phyloP scores from a whole-genome alignment of 768 basidiomycete species.

The Kwoniella bestiolae region DNA sequence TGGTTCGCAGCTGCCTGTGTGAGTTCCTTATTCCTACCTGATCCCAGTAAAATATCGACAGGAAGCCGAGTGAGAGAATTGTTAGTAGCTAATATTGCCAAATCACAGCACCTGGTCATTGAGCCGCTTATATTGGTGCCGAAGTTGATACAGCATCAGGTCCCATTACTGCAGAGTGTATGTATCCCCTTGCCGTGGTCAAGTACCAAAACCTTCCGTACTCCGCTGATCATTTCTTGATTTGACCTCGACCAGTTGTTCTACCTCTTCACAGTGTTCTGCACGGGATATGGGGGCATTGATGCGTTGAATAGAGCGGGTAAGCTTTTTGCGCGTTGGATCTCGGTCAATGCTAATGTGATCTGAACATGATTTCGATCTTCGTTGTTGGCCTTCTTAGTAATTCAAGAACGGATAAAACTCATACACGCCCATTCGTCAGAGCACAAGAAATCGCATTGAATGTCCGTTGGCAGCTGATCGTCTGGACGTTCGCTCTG shows the following conservation, averaged over 20 bases:
- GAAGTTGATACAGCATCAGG: conserved; percentile 6
- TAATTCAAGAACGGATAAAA: conserved; percentile 17
- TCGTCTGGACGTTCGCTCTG: too few relatives aligned
- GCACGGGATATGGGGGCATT: conserved; percentile 21
- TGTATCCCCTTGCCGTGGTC: conserved; percentile 3
- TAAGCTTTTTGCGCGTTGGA: not conserved
- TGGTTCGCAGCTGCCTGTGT: conserved; percentile 11
- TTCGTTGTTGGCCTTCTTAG: not conserved
- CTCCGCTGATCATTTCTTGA: not conserved
- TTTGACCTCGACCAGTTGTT: conserved; percentile 2
- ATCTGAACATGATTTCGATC: not conserved
- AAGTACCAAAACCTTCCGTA: not conserved
- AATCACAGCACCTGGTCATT: conserved; percentile 18
- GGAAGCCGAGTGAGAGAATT: too few relatives aligned
- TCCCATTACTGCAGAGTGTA: conserved; percentile 15
- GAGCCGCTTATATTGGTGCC: conserved; percentile 12
- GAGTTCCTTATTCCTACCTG: conserved; percentile 6
- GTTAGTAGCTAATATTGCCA: not conserved
- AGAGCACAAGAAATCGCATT: conserved; percentile 18
- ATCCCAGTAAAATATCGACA: too few relatives aligned
- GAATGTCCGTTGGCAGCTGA: too few relatives aligned
- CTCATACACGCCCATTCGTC: conserved; percentile 13
- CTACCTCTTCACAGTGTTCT: conserved; percentile 11
- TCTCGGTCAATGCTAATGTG: too few relatives aligned
- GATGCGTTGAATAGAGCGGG: conserved; percentile 22